Percentiles rank a stretch among this genome's conserved stretches.
Conservation (phyloP, 805 yeast species). For the Kodamaea laetipori region DNA sequence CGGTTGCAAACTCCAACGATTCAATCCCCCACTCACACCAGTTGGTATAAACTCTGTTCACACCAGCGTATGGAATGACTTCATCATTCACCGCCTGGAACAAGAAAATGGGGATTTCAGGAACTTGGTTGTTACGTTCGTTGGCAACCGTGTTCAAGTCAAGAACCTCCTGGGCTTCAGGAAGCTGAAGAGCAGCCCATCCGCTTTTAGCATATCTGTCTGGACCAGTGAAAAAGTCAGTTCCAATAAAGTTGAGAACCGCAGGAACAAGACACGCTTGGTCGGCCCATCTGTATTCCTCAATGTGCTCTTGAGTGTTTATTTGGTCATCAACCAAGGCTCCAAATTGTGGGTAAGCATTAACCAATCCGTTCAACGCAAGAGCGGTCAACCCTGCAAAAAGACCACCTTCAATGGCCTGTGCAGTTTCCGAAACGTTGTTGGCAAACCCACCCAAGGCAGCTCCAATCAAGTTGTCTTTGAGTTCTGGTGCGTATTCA, state of each 20-base stretch:
- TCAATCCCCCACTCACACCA: constrained; percentile 29
- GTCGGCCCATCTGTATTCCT: constrained; percentile 1
- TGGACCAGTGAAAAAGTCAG: constrained; percentile 17
- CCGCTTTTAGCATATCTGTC: constrained; percentile 17
- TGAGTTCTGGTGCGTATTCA: constrained; percentile 36
- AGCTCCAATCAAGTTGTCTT: constrained; percentile 29
- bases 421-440: constrained; percentile 32
- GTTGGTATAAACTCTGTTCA: constrained; percentile 21
- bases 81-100: constrained; percentile 16
- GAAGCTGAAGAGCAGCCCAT: constrained; percentile 18
- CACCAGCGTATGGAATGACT: constrained; percentile 14
- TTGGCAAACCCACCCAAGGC: constrained; percentile 41
- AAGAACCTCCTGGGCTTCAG: constrained; percentile 16
- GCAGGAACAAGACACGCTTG: constrained; percentile 7
- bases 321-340: constrained; percentile 9
- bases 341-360: constrained; percentile 33
- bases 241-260: constrained; percentile 6
- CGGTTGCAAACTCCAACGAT: constrained; percentile 31
- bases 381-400: constrained; percentile 34
- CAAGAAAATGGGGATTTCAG: constrained; percentile 16
- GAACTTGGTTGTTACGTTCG: constrained; percentile 14
- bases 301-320: not conserved
- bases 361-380: constrained; percentile 33
- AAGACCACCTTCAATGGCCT: constrained; percentile 25
- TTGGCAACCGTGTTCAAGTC: constrained; percentile 25